A percentile compares a stretch with the other conserved stretches of the same genome.
Evolutionary conservation across 2,329 filamentous ascomycete genomes (phyloP).

Genomic region (Hymenoscyphus fraxineus): DNA sequence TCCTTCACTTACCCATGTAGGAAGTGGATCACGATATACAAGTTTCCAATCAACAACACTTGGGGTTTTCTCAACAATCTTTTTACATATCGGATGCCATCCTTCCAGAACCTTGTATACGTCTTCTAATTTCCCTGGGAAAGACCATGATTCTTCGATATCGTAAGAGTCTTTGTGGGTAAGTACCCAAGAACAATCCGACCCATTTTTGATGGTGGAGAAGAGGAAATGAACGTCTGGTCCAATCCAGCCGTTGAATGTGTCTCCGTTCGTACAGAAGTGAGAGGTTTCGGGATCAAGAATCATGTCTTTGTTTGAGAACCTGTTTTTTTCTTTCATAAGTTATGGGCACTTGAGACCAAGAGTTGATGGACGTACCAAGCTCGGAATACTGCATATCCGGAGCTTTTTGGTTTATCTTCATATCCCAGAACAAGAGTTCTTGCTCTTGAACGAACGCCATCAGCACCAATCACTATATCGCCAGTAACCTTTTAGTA

Average conservation of each 20-base stretch:
- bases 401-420: slow-evolving; percentile 47
- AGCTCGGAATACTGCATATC: slow-evolving; percentile 50
- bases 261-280: slow-evolving; percentile 24
- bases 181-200: slow-evolving; percentile 53
- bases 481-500: slow-evolving; percentile 40
- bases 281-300: slow-evolving; percentile 20
- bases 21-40: slow-evolving; percentile 29
- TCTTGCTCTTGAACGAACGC: slow-evolving; percentile 50
- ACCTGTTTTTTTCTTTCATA: slow-evolving; percentile 34
- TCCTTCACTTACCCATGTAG: slow-evolving; percentile 34
- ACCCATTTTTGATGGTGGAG: slow-evolving; percentile 48
- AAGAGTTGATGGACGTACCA: slow-evolving; percentile 39
- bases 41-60: slow-evolving; percentile 33
- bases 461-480: slow-evolving; percentile 52
- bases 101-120: slow-evolving; percentile 27
- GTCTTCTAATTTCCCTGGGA: slow-evolving; percentile 20
- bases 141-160: slow-evolving; percentile 45
- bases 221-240: slow-evolving; percentile 51
- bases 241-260: slow-evolving; percentile 25
- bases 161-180: slow-evolving; percentile 44
- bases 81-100: slow-evolving; percentile 25
- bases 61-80: slow-evolving; percentile 25
- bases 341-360: background rate
- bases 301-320: slow-evolving; percentile 44
- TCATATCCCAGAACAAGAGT: slow-evolving; percentile 49